phyloP scores from a whole-genome alignment of 2,329 filamentous ascomycete species.

The Fusarium odoratissimum region DNA sequence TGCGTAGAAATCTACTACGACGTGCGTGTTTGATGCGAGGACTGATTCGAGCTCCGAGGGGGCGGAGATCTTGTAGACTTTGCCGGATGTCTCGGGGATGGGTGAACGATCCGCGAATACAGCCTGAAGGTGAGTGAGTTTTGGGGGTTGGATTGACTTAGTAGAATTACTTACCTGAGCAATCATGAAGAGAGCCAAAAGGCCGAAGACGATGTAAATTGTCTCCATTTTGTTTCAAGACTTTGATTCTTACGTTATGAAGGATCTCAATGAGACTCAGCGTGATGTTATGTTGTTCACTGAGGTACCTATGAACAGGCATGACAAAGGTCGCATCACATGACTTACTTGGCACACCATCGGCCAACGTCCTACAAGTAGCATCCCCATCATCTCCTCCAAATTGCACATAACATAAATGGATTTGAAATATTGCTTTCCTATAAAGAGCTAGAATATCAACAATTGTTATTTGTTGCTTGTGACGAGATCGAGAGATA shows the following conservation, averaged over 20 bases:
- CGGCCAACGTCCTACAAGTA: background rate
- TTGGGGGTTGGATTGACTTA: background rate
- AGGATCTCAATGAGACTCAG: background rate
- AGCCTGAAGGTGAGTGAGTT: conserved; percentile 18
- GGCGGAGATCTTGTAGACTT: conserved; percentile 50
- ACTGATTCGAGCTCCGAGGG: conserved; percentile 44
- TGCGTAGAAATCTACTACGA: conserved; percentile 87
- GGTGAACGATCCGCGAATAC: conserved; percentile 44
- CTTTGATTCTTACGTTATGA: background rate
- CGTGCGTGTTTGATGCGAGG: conserved; percentile 59
- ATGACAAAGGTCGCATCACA: conserved; percentile 9
- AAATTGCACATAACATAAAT: fast-evolving
- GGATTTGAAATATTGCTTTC: fast-evolving
- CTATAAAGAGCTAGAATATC: too few relatives aligned
- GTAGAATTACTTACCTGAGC: conserved; percentile 15
- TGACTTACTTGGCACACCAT: conserved; percentile 1
- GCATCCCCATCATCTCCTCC: background rate
- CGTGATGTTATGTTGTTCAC: background rate
- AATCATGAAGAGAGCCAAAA: conserved; percentile 32
- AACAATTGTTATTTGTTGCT: background rate
- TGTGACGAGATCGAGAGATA: background rate
- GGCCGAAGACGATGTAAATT: conserved; percentile 33
- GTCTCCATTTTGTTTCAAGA: conserved; percentile 28
- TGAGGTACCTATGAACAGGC: background rate
- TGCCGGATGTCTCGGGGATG: conserved; percentile 55